Evolutionary conservation across 1,284 basidiomycete species (phyloP).

Genomic region (Uromyces viciae-fabae): DNA sequence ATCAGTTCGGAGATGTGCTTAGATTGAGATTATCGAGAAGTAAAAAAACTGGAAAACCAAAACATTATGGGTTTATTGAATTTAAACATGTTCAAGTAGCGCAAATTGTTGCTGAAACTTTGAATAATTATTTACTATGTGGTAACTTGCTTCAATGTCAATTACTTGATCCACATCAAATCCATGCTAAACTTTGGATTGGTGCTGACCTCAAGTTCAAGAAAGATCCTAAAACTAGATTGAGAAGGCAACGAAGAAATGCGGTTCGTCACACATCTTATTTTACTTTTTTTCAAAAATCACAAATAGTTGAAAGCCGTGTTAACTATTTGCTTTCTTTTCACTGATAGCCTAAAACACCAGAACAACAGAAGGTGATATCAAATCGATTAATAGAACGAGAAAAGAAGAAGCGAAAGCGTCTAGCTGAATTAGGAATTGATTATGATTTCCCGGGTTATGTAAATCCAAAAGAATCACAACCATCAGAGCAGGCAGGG

Average conservation of each 20-base stretch:
- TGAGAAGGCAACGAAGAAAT: slow-evolving; percentile 72
- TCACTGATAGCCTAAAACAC: slow-evolving; percentile 74
- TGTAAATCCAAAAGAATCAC: slow-evolving; percentile 25
- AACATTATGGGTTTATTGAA: slow-evolving; percentile 96
- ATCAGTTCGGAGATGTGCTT: slow-evolving; percentile 88
- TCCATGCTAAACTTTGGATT: slow-evolving; percentile 91
- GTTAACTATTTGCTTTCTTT: too few relatives aligned
- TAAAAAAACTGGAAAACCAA: slow-evolving; percentile 79
- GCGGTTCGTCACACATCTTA: slow-evolving; percentile 61
- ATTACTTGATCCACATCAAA: slow-evolving; percentile 75
- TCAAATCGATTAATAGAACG: slow-evolving; percentile 71
- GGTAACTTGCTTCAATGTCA: slow-evolving; percentile 88
- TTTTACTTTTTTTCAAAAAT: neutral
- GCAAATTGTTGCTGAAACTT: slow-evolving; percentile 92
- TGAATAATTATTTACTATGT: slow-evolving; percentile 96
- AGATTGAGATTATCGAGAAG: slow-evolving; percentile 82
- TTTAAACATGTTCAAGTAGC: slow-evolving; percentile 85
- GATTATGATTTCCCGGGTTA: slow-evolving; percentile 76
- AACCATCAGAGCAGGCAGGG: too few relatives aligned
- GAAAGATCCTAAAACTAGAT: slow-evolving; percentile 68
- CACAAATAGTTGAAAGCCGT: too few relatives aligned
- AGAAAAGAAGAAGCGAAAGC: slow-evolving; percentile 72
- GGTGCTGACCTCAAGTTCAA: slow-evolving; percentile 93
- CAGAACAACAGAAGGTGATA: slow-evolving; percentile 67
- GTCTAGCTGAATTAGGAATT: slow-evolving; percentile 77